phyloP scores from a whole-genome alignment of 345 rosid genomes.

The Salix purpurea region DNA sequence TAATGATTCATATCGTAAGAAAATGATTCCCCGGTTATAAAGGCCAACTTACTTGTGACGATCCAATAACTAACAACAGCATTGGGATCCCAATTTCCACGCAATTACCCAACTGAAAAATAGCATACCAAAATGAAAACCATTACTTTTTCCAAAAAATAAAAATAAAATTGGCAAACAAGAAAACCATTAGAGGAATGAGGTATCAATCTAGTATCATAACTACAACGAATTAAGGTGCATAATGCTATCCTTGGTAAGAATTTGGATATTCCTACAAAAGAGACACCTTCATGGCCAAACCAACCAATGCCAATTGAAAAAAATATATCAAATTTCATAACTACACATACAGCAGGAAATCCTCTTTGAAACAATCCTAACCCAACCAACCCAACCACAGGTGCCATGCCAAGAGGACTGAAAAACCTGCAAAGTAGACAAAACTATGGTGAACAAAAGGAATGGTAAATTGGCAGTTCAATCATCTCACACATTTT shows the following conservation, averaged over 20 bases:
- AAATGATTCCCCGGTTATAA: background rate
- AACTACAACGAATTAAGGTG: background rate
- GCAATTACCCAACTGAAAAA: slow-evolving; percentile 27
- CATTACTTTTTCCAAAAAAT: background rate
- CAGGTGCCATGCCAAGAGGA: slow-evolving; percentile 37
- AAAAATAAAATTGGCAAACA: too few relatives aligned
- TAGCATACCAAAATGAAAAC: background rate
- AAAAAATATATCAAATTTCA: background rate
- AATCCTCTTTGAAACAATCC: slow-evolving; percentile 32
- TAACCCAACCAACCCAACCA: slow-evolving; percentile 32
- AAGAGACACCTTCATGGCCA: background rate
- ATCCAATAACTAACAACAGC: slow-evolving; percentile 28
- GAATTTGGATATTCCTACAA: background rate
- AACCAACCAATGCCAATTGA: background rate
- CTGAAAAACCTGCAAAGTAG: slow-evolving; percentile 28
- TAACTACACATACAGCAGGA: slow-evolving; percentile 20
- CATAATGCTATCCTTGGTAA: background rate
- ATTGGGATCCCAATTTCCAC: slow-evolving; percentile 34
- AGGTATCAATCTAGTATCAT: background rate
- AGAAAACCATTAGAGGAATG: background rate
- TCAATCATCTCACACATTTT: background rate
- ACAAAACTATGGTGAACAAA: background rate
- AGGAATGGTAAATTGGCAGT: background rate
- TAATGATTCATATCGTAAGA: background rate
- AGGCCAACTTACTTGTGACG: slow-evolving; percentile 23